Conservation (phyloP, 768 basidiomycete species). For the Tulasnella sp. region DNA sequence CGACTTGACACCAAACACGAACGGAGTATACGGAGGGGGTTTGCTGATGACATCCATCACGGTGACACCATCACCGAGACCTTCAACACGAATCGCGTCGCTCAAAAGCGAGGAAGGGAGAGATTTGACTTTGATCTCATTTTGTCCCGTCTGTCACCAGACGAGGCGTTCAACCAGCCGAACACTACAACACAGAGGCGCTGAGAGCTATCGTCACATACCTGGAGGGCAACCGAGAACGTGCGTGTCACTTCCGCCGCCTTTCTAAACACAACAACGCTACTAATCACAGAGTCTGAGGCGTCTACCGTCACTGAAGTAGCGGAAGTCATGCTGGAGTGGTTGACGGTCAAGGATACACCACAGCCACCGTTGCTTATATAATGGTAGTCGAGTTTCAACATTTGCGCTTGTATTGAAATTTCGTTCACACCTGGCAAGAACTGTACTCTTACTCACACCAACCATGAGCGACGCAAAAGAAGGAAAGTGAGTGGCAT, state of each 20-base stretch:
- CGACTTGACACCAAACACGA: not conserved
- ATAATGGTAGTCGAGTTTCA: not conserved
- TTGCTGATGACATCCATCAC: conserved; percentile 47
- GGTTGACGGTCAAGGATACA: not conserved
- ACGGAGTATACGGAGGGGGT: not conserved
- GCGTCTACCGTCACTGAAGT: conserved; percentile 25
- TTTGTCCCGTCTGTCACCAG: conserved; percentile 38
- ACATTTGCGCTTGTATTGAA: not conserved
- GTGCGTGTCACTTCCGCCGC: conserved; percentile 46
- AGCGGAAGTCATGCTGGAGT: not conserved
- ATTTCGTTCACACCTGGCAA: conserved; percentile 6
- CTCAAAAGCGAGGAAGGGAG: conserved; percentile 42
- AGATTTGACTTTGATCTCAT: conserved; percentile 39
- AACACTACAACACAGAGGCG: no score
- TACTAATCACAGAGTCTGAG: conserved; percentile 38
- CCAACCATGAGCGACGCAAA: conserved; percentile 12
- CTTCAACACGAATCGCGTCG: conserved; percentile 43
- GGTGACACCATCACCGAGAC: conserved; percentile 34
- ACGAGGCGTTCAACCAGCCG: conserved; percentile 12
- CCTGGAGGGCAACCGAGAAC: conserved; percentile 40
- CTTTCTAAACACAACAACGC: conserved; percentile 45
- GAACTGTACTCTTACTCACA: not conserved
- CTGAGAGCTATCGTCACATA: no score
- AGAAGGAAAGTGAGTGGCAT: conserved; percentile 10
- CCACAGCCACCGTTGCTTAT: not conserved